A percentile compares a stretch with the other conserved stretches of the same genome.
Evolutionary conservation across 306 rosid species (phyloP).

Genomic region (Dalbergia oliveri): DNA sequence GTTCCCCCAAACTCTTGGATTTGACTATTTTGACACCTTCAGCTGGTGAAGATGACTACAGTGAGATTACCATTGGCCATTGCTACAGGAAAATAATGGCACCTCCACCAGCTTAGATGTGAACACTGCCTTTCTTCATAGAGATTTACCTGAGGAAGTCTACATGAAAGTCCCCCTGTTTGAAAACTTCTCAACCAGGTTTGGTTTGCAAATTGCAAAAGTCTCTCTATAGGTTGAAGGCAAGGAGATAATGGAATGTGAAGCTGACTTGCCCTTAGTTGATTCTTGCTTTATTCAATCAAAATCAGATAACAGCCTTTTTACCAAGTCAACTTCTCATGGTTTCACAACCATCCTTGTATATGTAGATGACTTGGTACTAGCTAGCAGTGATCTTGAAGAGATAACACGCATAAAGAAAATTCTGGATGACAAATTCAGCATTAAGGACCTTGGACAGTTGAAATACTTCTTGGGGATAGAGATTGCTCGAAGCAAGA

Average conservation of each 20-base stretch:
- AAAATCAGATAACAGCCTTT: not conserved
- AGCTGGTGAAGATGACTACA: not conserved
- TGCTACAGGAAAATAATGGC: not conserved
- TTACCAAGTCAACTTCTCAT: too few relatives aligned
- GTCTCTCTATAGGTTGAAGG: not conserved
- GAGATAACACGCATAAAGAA: not conserved
- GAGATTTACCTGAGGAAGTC: not conserved
- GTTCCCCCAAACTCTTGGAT: not conserved
- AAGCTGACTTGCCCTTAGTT: not conserved
- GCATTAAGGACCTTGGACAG: too few relatives aligned
- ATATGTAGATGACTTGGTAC: not conserved
- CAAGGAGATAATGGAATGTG: not conserved
- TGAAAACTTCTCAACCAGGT: rapidly evolving
- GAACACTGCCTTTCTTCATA: not conserved
- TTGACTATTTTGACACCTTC: not conserved
- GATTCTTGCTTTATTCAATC: not conserved
- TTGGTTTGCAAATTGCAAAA: not conserved
- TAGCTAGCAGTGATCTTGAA: not conserved
- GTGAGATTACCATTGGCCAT: not conserved
- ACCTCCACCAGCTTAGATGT: not conserved
- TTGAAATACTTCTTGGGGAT: not conserved
- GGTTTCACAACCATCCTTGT: not conserved
- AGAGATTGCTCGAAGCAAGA: not conserved
- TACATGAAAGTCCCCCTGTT: not conserved
- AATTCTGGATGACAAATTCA: too few relatives aligned